Percentiles rank a stretch among this genome's conserved stretches.
Conservation (phyloP, 352 stramenopile species). For the Pythium sukuiense region DNA sequence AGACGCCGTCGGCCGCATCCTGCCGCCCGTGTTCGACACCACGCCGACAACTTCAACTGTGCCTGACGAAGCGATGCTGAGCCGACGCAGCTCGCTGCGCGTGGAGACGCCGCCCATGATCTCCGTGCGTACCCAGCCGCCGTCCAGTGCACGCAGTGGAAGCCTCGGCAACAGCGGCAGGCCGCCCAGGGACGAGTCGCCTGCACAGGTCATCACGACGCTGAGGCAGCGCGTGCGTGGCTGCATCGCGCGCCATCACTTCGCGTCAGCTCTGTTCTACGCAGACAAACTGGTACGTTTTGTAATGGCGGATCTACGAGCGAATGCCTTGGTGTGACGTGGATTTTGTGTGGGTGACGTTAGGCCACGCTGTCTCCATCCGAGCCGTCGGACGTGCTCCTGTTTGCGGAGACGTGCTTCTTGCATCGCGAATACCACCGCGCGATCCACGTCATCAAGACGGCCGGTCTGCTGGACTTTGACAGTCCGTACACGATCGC, state of each 20-base stretch:
- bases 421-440: slow-evolving; percentile 68
- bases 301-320: not conserved
- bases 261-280: slow-evolving; percentile 67
- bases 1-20: not conserved
- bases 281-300: slow-evolving; percentile 67
- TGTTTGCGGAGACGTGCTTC: slow-evolving; percentile 81
- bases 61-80: not conserved
- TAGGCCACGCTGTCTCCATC: slow-evolving; percentile 54
- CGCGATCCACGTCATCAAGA: slow-evolving; percentile 73
- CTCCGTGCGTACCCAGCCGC: slow-evolving; percentile 17
- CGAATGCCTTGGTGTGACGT: not conserved
- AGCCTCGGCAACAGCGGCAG: not conserved
- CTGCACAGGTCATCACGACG: slow-evolving; percentile 22
- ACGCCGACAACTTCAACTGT: not conserved
- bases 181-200: slow-evolving; percentile 1
- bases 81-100: slow-evolving; percentile 3
- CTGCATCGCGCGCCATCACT: slow-evolving; percentile 55
- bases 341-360: not conserved
- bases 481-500: slow-evolving; percentile 25
- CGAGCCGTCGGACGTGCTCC: slow-evolving; percentile 53
- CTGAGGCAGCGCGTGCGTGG: slow-evolving; percentile 46
- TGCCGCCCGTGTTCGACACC: not conserved
- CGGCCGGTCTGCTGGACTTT: slow-evolving; percentile 40
- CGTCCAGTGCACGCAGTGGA: not conserved
- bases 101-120: slow-evolving; percentile 23